Evolutionary conservation across 257 asterid species (phyloP).

Genomic region (Catharanthus roseus): DNA sequence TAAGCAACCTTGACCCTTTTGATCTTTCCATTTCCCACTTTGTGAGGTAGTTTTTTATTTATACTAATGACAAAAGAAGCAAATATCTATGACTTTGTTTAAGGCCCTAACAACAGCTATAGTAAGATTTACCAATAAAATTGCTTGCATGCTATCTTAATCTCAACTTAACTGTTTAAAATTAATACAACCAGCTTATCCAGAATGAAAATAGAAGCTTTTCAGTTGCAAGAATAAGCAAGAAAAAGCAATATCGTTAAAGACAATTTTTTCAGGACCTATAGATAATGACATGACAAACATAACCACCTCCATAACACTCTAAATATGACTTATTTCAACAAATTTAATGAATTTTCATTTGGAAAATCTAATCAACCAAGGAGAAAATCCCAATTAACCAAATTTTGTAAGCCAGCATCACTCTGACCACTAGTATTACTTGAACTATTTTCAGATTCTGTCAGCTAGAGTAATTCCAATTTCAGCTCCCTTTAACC

Average conservation of each 20-base stretch:
- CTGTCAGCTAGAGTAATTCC: neutral
- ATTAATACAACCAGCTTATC: neutral
- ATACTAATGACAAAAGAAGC: neutral
- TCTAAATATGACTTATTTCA: too few relatives aligned
- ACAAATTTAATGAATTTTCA: too few relatives aligned
- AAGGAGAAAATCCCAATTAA: neutral
- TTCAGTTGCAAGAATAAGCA: neutral
- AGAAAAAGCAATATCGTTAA: neutral
- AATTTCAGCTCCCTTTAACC: neutral
- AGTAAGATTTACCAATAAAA: neutral
- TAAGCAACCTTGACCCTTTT: neutral
- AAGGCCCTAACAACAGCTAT: neutral
- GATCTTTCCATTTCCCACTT: neutral
- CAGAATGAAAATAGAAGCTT: neutral
- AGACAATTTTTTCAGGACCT: neutral
- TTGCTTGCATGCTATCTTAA: neutral
- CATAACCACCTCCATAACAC: too few relatives aligned
- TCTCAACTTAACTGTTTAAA: neutral
- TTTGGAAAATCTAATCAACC: neutral
- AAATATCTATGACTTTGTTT: neutral
- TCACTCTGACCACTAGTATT: neutral
- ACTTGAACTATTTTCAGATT: too few relatives aligned
- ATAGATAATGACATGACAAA: neutral
- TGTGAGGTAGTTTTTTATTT: neutral
- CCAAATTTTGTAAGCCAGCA: neutral